Evolutionary conservation across 2,329 filamentous ascomycete genomes (phyloP), one percentile per base, ranked within the genome.

Genomic region (Colletotrichum lupini): DNA sequence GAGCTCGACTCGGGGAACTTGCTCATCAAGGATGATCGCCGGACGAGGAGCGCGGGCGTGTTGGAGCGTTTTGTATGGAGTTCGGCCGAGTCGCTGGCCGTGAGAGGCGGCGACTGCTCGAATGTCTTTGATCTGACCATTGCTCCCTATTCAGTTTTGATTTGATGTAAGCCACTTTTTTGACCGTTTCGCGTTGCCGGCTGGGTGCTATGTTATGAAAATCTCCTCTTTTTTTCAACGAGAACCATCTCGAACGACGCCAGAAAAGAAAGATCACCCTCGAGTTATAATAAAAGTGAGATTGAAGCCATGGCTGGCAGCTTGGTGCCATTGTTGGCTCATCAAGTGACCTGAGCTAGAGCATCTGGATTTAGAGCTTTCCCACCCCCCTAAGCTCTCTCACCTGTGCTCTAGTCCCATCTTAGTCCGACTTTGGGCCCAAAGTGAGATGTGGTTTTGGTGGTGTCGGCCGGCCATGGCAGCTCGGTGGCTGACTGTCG

Each of bases 331-430:
- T 16, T 61, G 8, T n/a, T 24, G 8, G 35, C 14, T 24, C 37
- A 56, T 73, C 71, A 73, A 73, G 60, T 73, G 71, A 71, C 71
- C 67, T 32, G 61, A 55, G 56, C 71, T 73, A 73, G 42, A 49
- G 37, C 46, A 60, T 66, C 35, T 57, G 28, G 46, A 59, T 52
- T 71, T 73, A 49, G 49, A 66, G 12, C 42, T 35, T 56, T 22
- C 19, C 42, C 19, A 49, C 14, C 60, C 35, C 55, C 67, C 67
- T 61, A 14, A 57, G 56, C 68, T 22, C 19, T 22, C 71, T 28
- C 70, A 37, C 55, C 55, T 60, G 46, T 22, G 30, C 55, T 28
- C 55, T 70, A 71, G 67, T 57, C 32, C 49, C 61, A 22, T 64
- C 46, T 49, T 71, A 73, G 60, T 63, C 26, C 52, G 52, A 57